Evolutionary conservation across 805 yeast species (phyloP), one percentile per base, ranked within the genome.

Genomic region (Candida maesae): DNA sequence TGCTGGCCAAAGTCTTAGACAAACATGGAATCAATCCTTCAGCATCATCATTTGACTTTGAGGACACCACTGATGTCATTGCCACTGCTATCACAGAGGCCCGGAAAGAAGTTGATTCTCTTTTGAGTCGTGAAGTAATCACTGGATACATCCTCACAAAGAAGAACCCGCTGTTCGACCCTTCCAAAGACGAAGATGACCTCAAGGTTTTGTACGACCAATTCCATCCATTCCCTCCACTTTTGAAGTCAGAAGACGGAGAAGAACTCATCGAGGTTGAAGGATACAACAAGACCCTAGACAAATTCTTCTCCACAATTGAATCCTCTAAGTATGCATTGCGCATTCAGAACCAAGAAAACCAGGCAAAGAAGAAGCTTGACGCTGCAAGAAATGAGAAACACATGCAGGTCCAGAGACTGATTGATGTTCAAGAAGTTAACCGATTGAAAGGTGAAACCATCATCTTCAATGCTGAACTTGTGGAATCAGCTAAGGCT

Each of bases 261-360:
- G 48, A 51, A 1, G 64, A 66, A 17, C 55, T 79, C 16, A 67
- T 73, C 3, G 67, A 65, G 15, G 63, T 78, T 12, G 61, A 66
- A 7, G 89, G 93, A 0, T 91, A 88, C 60, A 90, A 88, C 56
- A 74, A 76, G 43, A 82, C 97, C 0, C 71, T 91, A 16, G 99
- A 91, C 61, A 69, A 67, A 30, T 91, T 85, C 56, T 91, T 85
- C 58, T 87, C 96, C 0, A 80, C 91, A 0, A 68, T 90, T 13
- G 95, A 91, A 56, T 79, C 95, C 4, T 78, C 88, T 4, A 87
- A 86, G 54, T 77, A 80, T 53, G 81, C 89, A 0, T 63, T 85
- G 41, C 76, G 79, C 42, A 75, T 84, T 25, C 95, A 87, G 46
- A 82, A 79, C 46, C 90, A 84, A 48, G 85, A 86, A 52, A 70